Percentiles rank a stretch among this genome's conserved stretches.
Evolutionary conservation across 805 yeast species (phyloP).

Genomic region (Lachancea nothofagi): DNA sequence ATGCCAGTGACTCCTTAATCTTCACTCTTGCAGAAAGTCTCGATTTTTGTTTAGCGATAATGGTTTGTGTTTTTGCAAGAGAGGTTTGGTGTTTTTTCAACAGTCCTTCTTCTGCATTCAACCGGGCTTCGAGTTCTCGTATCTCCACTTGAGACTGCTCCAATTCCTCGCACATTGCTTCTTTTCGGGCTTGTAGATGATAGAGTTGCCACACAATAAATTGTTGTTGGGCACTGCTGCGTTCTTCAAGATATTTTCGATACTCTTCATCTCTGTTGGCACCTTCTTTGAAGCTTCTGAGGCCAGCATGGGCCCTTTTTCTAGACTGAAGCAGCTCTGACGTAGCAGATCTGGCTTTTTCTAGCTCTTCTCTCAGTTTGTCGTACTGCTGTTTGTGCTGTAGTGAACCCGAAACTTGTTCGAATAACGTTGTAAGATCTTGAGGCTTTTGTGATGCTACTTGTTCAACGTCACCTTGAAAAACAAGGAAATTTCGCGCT

Average conservation of each 20-base stretch:
- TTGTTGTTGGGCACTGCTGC: constrained; percentile 40
- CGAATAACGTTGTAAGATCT: constrained; percentile 70
- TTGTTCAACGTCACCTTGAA: constrained; percentile 95
- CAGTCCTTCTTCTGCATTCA: constrained; percentile 35
- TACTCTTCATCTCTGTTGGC: constrained; percentile 64
- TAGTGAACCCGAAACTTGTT: constrained; percentile 75
- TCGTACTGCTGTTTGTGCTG: constrained; percentile 68
- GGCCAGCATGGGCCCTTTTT: constrained; percentile 65
- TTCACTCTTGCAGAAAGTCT: constrained; percentile 34
- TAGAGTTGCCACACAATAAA: constrained; percentile 60
- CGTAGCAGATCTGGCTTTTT: constrained; percentile 57
- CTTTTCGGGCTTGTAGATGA: constrained; percentile 45
- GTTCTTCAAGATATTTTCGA: constrained; percentile 48
- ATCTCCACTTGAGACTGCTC: constrained; percentile 25
- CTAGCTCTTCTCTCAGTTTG: constrained; percentile 53
- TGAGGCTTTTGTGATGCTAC: constrained; percentile 81
- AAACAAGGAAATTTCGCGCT: constrained; percentile 87
- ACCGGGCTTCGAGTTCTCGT: constrained; percentile 31
- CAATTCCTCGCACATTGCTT: constrained; percentile 22
- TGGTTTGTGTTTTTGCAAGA: constrained; percentile 43
- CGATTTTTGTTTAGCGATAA: constrained; percentile 38
- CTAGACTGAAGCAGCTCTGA: constrained; percentile 61
- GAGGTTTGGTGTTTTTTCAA: constrained; percentile 38
- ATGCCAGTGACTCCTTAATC: constrained; percentile 39
- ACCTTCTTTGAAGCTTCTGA: constrained; percentile 73